Evolutionary conservation across 225 moss, liverwort and hornwort species (phyloP).

Genomic region (Pseudoscleropodium purum): DNA sequence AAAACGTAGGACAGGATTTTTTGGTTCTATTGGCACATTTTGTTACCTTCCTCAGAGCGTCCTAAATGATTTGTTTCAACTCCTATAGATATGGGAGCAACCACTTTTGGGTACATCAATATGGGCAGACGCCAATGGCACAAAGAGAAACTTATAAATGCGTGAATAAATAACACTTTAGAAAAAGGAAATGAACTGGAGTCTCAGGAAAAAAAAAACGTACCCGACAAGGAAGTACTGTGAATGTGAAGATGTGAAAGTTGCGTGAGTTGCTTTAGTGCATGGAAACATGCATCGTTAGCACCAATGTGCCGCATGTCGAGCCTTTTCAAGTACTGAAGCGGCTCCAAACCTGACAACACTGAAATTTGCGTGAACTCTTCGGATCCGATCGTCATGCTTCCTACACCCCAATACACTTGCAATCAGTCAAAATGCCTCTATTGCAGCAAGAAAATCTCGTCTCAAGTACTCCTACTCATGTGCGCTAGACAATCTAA

Average conservation of each 20-base stretch:
- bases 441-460: not conserved
- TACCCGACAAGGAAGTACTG: slow-evolving; percentile 32
- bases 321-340: slow-evolving; percentile 29
- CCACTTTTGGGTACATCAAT: not conserved
- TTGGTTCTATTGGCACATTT: not conserved
- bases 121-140: not conserved
- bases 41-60: not conserved
- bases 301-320: slow-evolving; percentile 28
- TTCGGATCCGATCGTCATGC: slow-evolving; percentile 3
- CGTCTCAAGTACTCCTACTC: not conserved
- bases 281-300: slow-evolving; percentile 15
- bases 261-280: slow-evolving; percentile 21
- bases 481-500: not conserved
- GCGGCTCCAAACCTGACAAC: slow-evolving; percentile 26
- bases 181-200: not conserved
- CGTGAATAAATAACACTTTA: not conserved
- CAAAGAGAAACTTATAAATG: not conserved
- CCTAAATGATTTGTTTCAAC: not conserved
- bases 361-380: slow-evolving; percentile 4
- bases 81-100: not conserved
- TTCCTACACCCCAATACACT: slow-evolving; percentile 11
- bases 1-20: not conserved
- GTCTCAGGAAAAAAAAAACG: not conserved
- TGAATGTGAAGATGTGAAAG: slow-evolving; percentile 38
- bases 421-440: not conserved